These are phyloP conservation scores for Chloris gayana DNA, from an alignment of 176 grass and related monocot species.

Conservation along the genomic window DNA sequence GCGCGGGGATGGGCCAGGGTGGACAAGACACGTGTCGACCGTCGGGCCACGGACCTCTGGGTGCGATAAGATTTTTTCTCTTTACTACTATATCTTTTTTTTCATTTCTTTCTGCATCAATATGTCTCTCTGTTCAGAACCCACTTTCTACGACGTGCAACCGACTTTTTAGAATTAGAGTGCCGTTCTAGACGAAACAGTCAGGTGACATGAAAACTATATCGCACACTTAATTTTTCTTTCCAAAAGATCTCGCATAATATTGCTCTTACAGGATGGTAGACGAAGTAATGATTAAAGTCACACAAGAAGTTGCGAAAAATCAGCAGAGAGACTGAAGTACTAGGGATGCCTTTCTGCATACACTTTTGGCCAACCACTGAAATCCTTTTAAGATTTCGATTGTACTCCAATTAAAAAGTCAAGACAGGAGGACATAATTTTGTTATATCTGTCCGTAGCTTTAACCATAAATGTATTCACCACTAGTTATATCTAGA, in stretches of 20 bases:
- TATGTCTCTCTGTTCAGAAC: neutral
- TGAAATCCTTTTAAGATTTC: neutral
- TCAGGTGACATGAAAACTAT: neutral
- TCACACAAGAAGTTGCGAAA: neutral
- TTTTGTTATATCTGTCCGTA: too few species aligned
- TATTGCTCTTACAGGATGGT: neutral
- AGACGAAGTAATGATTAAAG: neutral
- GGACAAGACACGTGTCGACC: slow-evolving; percentile 41
- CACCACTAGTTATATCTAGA: too few species aligned
- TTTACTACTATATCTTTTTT: neutral
- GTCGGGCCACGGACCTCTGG: neutral
- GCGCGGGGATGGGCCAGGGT: neutral
- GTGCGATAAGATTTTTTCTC: slow-evolving; percentile 45
- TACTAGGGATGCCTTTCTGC: neutral
- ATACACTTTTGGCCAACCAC: neutral
- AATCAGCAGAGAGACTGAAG: neutral
- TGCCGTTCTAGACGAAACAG: too few species aligned
- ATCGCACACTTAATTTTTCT: neutral
- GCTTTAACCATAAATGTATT: neutral
- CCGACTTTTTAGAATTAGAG: neutral
- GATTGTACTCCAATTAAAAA: neutral
- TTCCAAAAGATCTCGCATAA: neutral
- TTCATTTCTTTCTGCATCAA: too few species aligned
- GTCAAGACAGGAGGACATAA: too few species aligned
- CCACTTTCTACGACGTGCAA: neutral